Percentiles rank a stretch among this genome's conserved stretches.
phyloP scores from a whole-genome alignment of 805 yeast species.

The Kluyveromyces wickerhamii region DNA sequence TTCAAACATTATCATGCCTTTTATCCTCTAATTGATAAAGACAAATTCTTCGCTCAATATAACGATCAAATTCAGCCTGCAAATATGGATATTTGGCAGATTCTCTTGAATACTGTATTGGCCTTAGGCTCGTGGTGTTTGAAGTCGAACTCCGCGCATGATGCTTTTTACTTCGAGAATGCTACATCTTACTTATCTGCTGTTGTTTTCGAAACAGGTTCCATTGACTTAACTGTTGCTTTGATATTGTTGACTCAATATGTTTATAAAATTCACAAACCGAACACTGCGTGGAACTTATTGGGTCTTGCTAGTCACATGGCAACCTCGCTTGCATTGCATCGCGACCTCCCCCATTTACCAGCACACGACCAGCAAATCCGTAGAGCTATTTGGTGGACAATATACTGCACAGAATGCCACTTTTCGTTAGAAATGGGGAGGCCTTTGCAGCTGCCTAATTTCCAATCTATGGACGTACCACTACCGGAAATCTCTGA shows the following conservation, averaged over 20 bases:
- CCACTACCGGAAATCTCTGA: slow-evolving; percentile 43
- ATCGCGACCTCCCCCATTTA: slow-evolving; percentile 36
- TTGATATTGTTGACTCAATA: slow-evolving; percentile 49
- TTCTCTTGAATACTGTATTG: slow-evolving; percentile 47
- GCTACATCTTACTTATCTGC: slow-evolving; percentile 39
- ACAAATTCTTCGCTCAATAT: slow-evolving; percentile 40
- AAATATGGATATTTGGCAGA: slow-evolving; percentile 40
- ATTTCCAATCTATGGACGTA: slow-evolving; percentile 38
- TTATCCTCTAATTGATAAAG: slow-evolving; percentile 52
- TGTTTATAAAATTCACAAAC: slow-evolving; percentile 55
- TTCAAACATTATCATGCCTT: slow-evolving; percentile 54
- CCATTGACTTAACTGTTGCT: slow-evolving; percentile 45
- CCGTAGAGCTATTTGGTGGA: slow-evolving; percentile 64
- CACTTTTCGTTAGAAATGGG: slow-evolving; percentile 60
- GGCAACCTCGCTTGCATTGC: slow-evolving; percentile 59
- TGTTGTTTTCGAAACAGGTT: slow-evolving; percentile 52
- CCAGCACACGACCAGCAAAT: slow-evolving; percentile 32
- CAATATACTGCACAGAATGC: slow-evolving; percentile 52
- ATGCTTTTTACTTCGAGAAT: slow-evolving; percentile 47
- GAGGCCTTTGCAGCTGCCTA: slow-evolving; percentile 50
- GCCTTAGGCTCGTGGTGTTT: slow-evolving; percentile 67
- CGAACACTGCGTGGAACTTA: slow-evolving; percentile 63
- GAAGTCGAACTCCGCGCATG: slow-evolving; percentile 44
- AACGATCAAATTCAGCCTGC: slow-evolving; percentile 35
- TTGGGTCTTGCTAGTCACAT: slow-evolving; percentile 56